Conservation (phyloP, 352 stramenopile species). For the Phytophthora lateralis region DNA sequence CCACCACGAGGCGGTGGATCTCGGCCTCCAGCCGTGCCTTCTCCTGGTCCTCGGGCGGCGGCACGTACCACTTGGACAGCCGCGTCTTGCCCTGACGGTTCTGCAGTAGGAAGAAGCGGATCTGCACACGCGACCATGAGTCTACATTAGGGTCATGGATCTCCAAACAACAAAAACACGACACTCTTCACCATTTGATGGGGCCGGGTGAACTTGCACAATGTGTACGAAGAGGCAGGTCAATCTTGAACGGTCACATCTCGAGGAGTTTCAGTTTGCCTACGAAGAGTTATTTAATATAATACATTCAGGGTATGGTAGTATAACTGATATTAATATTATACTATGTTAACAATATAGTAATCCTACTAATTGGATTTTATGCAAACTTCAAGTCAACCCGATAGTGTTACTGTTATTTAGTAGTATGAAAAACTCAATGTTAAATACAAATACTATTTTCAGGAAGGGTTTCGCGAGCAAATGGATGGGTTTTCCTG, state of each 20-base stretch:
- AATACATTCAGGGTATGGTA: too few relatives aligned
- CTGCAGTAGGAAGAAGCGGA: constrained; percentile 98
- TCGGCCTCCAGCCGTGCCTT: constrained; percentile 89
- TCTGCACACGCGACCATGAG: constrained; percentile 45
- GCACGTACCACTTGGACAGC: constrained; percentile 98
- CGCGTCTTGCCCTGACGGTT: constrained; percentile 99
- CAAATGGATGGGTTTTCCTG: too few relatives aligned
- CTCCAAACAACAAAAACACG: not conserved
- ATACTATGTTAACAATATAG: too few relatives aligned
- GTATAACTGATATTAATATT: too few relatives aligned
- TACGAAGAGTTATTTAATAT: too few relatives aligned
- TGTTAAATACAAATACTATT: too few relatives aligned
- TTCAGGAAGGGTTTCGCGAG: too few relatives aligned
- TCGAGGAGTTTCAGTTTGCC: not conserved
- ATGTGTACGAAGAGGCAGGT: constrained; percentile 14
- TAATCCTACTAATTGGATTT: too few relatives aligned
- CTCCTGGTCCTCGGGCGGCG: constrained; percentile 81
- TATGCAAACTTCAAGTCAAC: too few relatives aligned
- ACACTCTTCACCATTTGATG: constrained; percentile 15
- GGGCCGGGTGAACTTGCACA: constrained; percentile 2
- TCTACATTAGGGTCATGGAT: not conserved
- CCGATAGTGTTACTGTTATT: too few relatives aligned
- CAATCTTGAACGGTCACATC: constrained; percentile 11
- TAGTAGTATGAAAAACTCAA: too few relatives aligned
- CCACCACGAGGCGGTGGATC: constrained; percentile 91